These are phyloP conservation scores for grape (Vitis vinifera) DNA, from an alignment of 164 flowering plant species.

Conservation along the genomic window DNA sequence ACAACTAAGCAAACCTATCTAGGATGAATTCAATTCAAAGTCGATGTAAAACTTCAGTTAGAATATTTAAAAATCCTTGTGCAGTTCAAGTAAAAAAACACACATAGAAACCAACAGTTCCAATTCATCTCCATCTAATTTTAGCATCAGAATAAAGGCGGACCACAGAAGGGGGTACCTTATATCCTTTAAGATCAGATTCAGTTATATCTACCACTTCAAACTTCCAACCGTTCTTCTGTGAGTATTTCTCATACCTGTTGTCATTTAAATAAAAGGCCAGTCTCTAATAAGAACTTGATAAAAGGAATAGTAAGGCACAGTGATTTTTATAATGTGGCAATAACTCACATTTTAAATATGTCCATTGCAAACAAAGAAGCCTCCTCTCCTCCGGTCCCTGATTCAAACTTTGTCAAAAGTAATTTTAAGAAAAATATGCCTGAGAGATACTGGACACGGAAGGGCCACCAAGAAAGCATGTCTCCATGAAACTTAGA, in stretches of 20 bases:
- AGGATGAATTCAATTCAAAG: not conserved
- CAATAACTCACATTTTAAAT: conserved; percentile 74
- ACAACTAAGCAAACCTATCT: not conserved
- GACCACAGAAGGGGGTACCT: conserved; percentile 32
- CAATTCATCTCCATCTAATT: too few species aligned
- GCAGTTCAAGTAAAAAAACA: too few species aligned
- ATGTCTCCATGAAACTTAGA: not conserved
- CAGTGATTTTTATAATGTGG: not conserved
- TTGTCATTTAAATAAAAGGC: not conserved
- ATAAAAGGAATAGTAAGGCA: not conserved
- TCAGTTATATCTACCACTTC: conserved; percentile 74
- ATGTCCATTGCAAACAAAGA: conserved; percentile 95
- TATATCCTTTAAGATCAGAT: conserved; percentile 83
- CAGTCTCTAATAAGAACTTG: not conserved
- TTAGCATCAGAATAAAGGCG: too few species aligned
- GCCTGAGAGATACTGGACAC: not conserved
- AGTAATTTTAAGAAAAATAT: not conserved
- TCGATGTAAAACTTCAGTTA: too few species aligned
- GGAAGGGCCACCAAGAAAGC: not conserved
- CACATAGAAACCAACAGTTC: too few species aligned
- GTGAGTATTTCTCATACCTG: conserved; percentile 91
- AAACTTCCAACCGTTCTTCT: conserved; percentile 87
- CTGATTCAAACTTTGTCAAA: conserved; percentile 34
- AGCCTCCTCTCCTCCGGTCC: conserved; percentile 99
- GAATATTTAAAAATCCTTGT: too few species aligned